These are phyloP conservation scores for Ceratocystis smalleyi DNA, from an alignment of 2,329 filamentous ascomycete genomes.

Conservation along the genomic window DNA sequence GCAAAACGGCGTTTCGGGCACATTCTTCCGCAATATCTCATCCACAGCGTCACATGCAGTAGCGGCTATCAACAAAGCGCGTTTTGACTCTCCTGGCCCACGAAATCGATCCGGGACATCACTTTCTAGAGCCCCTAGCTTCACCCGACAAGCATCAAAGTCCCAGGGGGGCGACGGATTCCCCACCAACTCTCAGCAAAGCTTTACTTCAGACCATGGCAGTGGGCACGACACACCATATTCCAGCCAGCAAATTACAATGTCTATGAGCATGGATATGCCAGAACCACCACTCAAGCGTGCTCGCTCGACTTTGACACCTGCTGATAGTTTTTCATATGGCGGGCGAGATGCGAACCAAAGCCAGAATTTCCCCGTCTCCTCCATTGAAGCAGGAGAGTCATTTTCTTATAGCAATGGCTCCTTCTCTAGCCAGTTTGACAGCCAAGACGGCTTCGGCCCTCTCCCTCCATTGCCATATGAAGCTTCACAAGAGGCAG, in stretches of 20 bases:
- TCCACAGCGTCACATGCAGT: conserved; percentile 84
- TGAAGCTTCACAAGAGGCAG: conserved; percentile 47
- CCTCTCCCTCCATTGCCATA: conserved; percentile 50
- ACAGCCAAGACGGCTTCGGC: conserved; percentile 33
- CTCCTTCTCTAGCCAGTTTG: conserved; percentile 19
- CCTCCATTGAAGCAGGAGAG: conserved; percentile 66
- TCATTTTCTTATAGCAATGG: conserved; percentile 54
- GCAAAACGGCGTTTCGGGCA: conserved; percentile 54
- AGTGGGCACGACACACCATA: conserved; percentile 23
- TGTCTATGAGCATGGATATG: conserved; percentile 36
- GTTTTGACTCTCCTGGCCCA: conserved; percentile 74
- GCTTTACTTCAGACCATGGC: conserved; percentile 58
- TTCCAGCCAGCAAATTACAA: conserved; percentile 24
- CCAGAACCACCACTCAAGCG: conserved; percentile 72
- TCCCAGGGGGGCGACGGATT: conserved; percentile 50
- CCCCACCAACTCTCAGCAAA: conserved; percentile 69
- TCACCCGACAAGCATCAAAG: conserved; percentile 55
- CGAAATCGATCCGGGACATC: conserved; percentile 30
- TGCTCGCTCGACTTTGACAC: conserved; percentile 40
- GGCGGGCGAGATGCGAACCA: conserved; percentile 32
- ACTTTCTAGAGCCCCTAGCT: conserved; percentile 38
- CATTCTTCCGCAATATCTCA: conserved; percentile 95
- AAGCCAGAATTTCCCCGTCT: conserved; percentile 44
- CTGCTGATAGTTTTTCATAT: conserved; percentile 39
- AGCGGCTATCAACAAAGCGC: conserved; percentile 89